A percentile compares a stretch with the other conserved stretches of the same genome.
Conservation (phyloP, 2,329 filamentous ascomycete species). For the Fusarium sp. region DNA sequence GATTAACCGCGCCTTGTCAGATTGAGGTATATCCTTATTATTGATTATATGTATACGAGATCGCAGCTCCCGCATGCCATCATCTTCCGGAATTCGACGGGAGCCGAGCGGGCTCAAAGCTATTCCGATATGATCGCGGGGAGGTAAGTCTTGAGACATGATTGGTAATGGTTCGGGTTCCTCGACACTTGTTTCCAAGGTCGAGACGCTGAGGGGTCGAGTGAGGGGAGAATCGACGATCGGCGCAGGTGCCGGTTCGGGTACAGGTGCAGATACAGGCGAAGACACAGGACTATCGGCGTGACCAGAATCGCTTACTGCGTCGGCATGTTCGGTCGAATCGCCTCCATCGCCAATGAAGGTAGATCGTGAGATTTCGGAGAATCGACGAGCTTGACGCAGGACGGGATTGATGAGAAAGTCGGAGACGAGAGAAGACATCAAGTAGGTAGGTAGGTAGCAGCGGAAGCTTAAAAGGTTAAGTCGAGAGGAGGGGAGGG, state of each 20-base stretch:
- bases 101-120: constrained; percentile 46
- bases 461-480: constrained; percentile 17
- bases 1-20: constrained; percentile 77
- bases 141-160: constrained; percentile 37
- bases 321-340: constrained; percentile 36
- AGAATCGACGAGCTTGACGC: constrained; percentile 73
- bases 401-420: constrained; percentile 74
- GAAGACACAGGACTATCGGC: constrained; percentile 34
- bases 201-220: constrained; percentile 50
- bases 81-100: constrained; percentile 74
- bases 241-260: constrained; percentile 26
- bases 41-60: constrained; percentile 76
- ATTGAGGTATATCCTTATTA: constrained; percentile 64
- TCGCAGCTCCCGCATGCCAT: constrained; percentile 78
- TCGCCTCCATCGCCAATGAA: constrained; percentile 52
- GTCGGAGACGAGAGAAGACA: constrained; percentile 73
- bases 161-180: constrained; percentile 38
- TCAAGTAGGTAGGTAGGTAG: constrained; percentile 47
- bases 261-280: constrained; percentile 9
- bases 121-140: constrained; percentile 51
- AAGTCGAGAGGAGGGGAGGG: constrained; percentile 30
- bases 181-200: constrained; percentile 51
- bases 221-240: constrained; percentile 43
- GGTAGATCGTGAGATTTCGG: constrained; percentile 59
- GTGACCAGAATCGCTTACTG: constrained; percentile 36